Base-by-base conservation (phyloP, 805 yeast genomes). In the Lachancea quebecensis region DNA sequence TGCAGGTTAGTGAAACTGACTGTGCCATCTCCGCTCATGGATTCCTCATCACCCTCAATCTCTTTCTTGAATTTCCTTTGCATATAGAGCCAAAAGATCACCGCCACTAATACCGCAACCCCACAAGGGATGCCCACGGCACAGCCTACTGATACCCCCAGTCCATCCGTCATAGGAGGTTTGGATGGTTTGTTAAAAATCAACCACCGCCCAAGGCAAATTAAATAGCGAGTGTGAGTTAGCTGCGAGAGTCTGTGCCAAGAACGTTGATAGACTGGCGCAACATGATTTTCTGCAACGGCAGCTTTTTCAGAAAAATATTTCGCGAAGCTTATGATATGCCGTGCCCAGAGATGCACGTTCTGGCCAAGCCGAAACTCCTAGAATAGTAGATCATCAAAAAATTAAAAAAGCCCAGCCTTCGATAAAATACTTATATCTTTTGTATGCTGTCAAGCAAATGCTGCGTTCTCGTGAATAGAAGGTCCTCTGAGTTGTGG, bases 51-150 rank as follows among this genome's bases (percentile, higher is more conserved):
- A 15, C 64, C 65, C 18, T 61, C 55, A 35, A 61, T 65, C 46
- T 75, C 80, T 39, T 56, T 54, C 39, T 62, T 65, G 33, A 66
- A 59, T 37, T 69, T 62, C 46, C 60, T 53, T 45, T 64, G 70
- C 44, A 70, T 66, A 37, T 71, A 64, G 28, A 58, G 46, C 69
- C 73, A 69, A 45, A 72, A 66, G 10, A 49, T 50, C 2, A 62
- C 29, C 0, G 71, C 64, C 2, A 72, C 60, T 0, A 66, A 14
- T 1, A 70, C 10, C 1, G 72, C 70, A 9, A 73, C 50, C 3
- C 65, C 68, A n/a, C 68, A 54, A 0, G 81, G 81, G 18, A 76
- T 64, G 30, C 79, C 80, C 3, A 76, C 74, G 2, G 79, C 76
- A 50, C 76, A 69, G 2, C 79, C 79, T 2, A 75, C 79, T 1